phyloP scores from a whole-genome alignment of 2,329 filamentous ascomycete genomes.

The Fusarium sambucinum region DNA sequence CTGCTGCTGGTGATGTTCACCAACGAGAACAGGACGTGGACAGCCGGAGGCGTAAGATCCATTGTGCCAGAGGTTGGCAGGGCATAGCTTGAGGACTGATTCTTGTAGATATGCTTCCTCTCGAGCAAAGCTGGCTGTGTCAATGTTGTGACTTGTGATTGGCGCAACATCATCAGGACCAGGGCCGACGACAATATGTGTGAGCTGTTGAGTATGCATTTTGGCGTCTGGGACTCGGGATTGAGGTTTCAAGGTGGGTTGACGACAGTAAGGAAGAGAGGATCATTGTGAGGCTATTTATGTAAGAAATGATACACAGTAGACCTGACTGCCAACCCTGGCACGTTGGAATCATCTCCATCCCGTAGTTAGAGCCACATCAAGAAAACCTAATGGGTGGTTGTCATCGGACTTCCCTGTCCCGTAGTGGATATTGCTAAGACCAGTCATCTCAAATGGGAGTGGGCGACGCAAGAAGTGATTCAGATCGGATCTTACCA shows the following conservation, averaged over 20 bases:
- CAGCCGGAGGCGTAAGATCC: slow-evolving; percentile 46
- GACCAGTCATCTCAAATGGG: not conserved
- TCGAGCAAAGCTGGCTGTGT: slow-evolving; percentile 56
- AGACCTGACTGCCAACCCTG: slow-evolving; percentile 70
- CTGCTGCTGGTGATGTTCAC: slow-evolving; percentile 48
- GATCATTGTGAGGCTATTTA: not conserved
- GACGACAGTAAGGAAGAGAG: slow-evolving; percentile 32
- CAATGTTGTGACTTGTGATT: slow-evolving; percentile 60
- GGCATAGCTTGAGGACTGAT: slow-evolving; percentile 41
- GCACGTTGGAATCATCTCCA: not conserved
- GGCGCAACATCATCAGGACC: slow-evolving; percentile 12
- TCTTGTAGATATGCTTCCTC: slow-evolving; percentile 40
- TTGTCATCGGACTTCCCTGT: slow-evolving; percentile 46
- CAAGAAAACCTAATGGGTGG: not conserved
- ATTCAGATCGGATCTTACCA: not conserved
- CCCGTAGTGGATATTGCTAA: slow-evolving; percentile 25
- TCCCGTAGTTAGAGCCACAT: not conserved
- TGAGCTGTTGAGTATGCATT: slow-evolving; percentile 34
- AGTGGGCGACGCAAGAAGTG: not conserved
- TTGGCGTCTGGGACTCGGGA: slow-evolving; percentile 34
- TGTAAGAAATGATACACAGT: not conserved
- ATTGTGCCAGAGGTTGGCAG: slow-evolving; percentile 48
- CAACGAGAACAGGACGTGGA: slow-evolving; percentile 54
- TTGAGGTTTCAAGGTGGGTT: slow-evolving; percentile 48
- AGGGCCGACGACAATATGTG: slow-evolving; percentile 40